Evolutionary conservation across 768 basidiomycete species (phyloP), one percentile per base, ranked within the genome.

Genomic region (Russula abietina): DNA sequence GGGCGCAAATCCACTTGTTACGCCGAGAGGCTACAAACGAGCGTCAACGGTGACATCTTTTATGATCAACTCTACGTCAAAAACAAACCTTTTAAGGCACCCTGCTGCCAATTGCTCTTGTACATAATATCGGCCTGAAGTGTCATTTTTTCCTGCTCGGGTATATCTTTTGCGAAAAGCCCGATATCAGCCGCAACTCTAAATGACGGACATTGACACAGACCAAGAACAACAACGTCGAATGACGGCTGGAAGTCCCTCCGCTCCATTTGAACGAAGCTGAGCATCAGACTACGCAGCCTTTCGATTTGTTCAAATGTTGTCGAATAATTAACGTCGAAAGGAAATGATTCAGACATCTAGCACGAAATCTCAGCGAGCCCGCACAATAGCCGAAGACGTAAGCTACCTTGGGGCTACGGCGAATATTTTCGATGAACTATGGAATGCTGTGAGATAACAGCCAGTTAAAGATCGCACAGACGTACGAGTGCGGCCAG

Each of bases 1-100:
- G 78, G 17, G 89, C 88, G 73, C 91, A 94, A 48, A 94, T 81
- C 92, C 92, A 95, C 74, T 92, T 95, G 78, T 94, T 94, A 39
- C 91, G 82, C 59, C 92, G 82, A 73, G 87, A 85, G 2, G 86
- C 86, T 85, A 70, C 32, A 60, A 65, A 19, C 39, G 19, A 22
- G 17, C 16, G 33, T 64, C 43, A 55, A 38, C 45, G 1, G 6
- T 39, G 39, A 55, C 45, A 56, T 17, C 26, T 39, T 16, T 16
- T 1, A 2, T 11, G 38, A 51, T 32, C 45, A 24, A 4, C 24
- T 22, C n/a, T 26, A 52, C 41, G 60, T 33, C 38, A 22, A 65
- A 39, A 30, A 32, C n/a, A 17, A 68, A 86, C 86, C 78, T 79
- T 85, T 89, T 10, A 90, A 75, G 2, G 85, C 84, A 22, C 83